A percentile compares a stretch with the other conserved stretches of the same genome.
These are phyloP conservation scores for Leccinum laetum DNA, from an alignment of 1,284 basidiomycete species.

Conservation along the genomic window DNA sequence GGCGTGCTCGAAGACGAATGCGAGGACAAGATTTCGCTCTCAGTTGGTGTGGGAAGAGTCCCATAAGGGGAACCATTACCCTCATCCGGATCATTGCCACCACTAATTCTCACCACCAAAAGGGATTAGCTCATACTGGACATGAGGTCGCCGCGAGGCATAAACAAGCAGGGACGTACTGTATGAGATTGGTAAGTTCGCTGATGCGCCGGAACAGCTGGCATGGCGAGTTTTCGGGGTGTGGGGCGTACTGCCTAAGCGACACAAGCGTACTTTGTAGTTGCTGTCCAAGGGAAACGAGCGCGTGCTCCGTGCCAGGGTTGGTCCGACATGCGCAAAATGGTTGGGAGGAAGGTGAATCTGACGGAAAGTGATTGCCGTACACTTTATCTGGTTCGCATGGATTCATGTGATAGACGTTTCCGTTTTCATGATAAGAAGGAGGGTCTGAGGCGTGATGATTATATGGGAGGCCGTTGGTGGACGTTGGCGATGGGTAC, in stretches of 20 bases:
- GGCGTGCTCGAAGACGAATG: conserved; percentile 60
- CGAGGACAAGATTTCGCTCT: conserved; percentile 69
- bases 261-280: conserved; percentile 57
- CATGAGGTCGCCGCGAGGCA: conserved; percentile 32
- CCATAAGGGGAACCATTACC: conserved; percentile 39
- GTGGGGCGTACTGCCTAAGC: conserved; percentile 62
- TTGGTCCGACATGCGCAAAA: conserved; percentile 65
- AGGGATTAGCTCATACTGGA: conserved; percentile 32
- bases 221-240: conserved; percentile 54
- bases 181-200: conserved; percentile 63
- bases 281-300: conserved; percentile 63
- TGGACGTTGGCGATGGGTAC: conserved; percentile 35
- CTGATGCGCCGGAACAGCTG: conserved; percentile 57
- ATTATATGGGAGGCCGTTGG: conserved; percentile 34
- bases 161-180: conserved; percentile 48
- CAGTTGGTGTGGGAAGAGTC: conserved; percentile 51
- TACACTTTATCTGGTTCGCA: conserved; percentile 46
- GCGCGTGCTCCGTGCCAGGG: conserved; percentile 55
- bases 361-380: conserved; percentile 40
- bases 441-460: conserved; percentile 37
- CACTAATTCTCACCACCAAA: conserved; percentile 37
- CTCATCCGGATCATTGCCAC: conserved; percentile 43
- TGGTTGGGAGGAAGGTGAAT: conserved; percentile 38
- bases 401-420: conserved; percentile 43
- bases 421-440: conserved; percentile 47